Percentiles rank a stretch among this genome's conserved stretches.
phyloP scores from a whole-genome alignment of 73 alveolate species.

The Paramecium pentaurelia region DNA sequence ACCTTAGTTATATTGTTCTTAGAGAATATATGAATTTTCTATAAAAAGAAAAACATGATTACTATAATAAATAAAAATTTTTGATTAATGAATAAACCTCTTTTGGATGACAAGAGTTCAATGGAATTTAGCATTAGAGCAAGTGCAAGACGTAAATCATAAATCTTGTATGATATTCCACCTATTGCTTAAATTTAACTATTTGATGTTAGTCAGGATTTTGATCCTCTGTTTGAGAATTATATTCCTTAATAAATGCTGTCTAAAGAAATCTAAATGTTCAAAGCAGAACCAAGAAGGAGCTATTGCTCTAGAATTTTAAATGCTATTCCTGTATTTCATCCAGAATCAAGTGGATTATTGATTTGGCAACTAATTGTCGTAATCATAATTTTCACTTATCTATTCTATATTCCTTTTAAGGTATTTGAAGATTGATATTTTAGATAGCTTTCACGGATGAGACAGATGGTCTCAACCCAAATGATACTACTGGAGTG shows the following conservation, averaged over 20 bases:
- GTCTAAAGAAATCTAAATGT: not conserved
- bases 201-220: not conserved
- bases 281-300: not conserved
- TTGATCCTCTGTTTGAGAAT: not conserved
- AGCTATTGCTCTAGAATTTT: not conserved
- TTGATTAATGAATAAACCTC: not conserved
- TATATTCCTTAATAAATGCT: not conserved
- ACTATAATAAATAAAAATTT: not conserved
- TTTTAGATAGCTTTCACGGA: conserved; percentile 15
- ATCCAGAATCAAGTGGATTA: not conserved
- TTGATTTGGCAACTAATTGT: conserved; percentile 1
- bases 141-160: not conserved
- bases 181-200: not conserved
- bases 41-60: not conserved
- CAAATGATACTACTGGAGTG: not conserved
- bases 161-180: not conserved
- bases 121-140: not conserved
- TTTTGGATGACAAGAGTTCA: not conserved
- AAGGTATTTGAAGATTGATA: not conserved
- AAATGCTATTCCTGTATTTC: not conserved
- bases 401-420: conserved; percentile 14
- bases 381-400: not conserved
- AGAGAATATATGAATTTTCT: not conserved
- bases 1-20: no score
- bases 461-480: not conserved